Conservation (phyloP, 345 rosid species). For the Isatis tinctoria region DNA sequence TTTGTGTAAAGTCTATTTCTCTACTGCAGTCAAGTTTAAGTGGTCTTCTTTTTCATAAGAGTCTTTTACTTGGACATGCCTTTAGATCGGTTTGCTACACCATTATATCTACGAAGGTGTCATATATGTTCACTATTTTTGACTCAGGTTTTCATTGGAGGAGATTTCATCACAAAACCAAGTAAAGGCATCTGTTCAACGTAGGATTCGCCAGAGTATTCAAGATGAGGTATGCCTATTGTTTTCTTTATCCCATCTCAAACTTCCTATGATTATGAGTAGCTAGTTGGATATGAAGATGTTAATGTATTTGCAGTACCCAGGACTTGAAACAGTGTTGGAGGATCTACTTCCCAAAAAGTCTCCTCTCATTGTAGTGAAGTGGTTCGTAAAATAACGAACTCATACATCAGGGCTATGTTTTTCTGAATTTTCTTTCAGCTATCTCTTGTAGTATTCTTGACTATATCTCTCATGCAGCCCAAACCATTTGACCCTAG, state of each 20-base stretch:
- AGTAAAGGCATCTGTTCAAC: conserved; percentile 97
- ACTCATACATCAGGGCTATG: conserved; percentile 3
- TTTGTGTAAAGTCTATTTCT: neutral
- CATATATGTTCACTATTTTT: neutral
- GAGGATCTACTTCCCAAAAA: conserved; percentile 98
- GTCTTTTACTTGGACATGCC: neutral
- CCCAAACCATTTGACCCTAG: conserved; percentile 91
- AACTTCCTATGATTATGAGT: neutral
- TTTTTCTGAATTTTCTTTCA: neutral
- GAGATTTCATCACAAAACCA: conserved; percentile 96
- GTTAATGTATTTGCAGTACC: conserved; percentile 56
- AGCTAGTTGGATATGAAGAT: neutral
- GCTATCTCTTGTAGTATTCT: neutral
- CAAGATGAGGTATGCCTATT: conserved; percentile 71
- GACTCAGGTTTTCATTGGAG: conserved; percentile 72
- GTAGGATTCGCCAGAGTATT: conserved; percentile 91
- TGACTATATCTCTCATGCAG: conserved; percentile 43
- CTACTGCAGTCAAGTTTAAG: neutral
- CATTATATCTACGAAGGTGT: neutral
- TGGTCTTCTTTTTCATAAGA: neutral
- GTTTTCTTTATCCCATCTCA: neutral
- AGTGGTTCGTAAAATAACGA: conserved; percentile 54
- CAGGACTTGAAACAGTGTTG: conserved; percentile 85
- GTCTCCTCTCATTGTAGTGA: conserved; percentile 76
- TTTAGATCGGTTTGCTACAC: neutral